Evolutionary conservation across 495 filamentous ascomycete genomes (phyloP).

Genomic region (Hyaloscypha finlandica): DNA sequence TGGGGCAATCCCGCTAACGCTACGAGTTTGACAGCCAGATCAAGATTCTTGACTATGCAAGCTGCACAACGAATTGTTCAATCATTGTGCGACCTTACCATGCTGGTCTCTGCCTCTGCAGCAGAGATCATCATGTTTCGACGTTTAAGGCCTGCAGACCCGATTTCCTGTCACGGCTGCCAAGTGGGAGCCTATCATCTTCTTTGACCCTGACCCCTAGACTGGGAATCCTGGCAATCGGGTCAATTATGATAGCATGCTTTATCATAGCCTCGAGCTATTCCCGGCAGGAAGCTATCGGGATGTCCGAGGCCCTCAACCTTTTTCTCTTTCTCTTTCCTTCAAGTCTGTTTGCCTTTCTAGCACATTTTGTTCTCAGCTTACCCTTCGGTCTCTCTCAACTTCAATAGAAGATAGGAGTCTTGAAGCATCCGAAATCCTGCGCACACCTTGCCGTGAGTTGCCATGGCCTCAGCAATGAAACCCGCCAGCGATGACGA

Average conservation of each 20-base stretch:
- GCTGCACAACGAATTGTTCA: neutral
- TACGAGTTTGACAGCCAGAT: neutral
- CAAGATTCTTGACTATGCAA: neutral
- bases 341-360: constrained; percentile 6
- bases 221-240: neutral
- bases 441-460: constrained; percentile 4
- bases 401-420: neutral
- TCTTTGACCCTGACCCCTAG: neutral
- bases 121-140: constrained; percentile 5
- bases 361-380: neutral
- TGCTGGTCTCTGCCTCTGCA: neutral
- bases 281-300: constrained; percentile 10
- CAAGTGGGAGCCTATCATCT: neutral
- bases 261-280: neutral
- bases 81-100: neutral
- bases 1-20: neutral
- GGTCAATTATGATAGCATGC: neutral
- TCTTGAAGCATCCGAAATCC: neutral
- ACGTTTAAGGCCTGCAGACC: constrained; percentile 2
- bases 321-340: neutral
- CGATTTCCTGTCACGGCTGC: neutral
- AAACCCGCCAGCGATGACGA: constrained; percentile 2
- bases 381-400: neutral
- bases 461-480: neutral
- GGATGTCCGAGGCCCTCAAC: neutral